phyloP scores from a whole-genome alignment of 2,329 filamentous ascomycete species.

The Paramyrothecium sp. region DNA sequence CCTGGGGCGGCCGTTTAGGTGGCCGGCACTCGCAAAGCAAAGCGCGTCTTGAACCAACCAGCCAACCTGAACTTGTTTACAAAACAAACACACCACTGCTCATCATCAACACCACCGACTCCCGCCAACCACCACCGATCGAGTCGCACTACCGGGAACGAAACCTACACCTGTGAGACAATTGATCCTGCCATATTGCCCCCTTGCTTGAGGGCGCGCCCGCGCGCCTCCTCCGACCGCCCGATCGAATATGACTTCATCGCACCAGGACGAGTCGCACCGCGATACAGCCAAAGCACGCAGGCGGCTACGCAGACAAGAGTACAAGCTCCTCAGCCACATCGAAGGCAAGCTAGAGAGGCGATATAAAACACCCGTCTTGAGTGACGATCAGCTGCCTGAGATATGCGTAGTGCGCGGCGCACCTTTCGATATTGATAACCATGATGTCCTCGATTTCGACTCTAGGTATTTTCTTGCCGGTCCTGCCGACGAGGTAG shows the following conservation, averaged over 20 bases:
- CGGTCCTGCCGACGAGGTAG: background rate
- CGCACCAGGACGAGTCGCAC: background rate
- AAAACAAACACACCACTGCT: no score
- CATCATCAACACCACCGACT: no score
- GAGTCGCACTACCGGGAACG: no score
- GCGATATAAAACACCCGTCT: background rate
- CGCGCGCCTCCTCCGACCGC: no score
- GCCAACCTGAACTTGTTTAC: no score
- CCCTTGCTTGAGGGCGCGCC: no score
- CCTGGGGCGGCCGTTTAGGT: no score
- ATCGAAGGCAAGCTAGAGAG: background rate
- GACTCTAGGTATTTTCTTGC: slow-evolving; percentile 10
- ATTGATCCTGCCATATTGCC: no score
- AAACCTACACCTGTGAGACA: no score
- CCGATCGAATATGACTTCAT: background rate
- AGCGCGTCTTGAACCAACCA: no score
- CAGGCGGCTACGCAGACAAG: background rate
- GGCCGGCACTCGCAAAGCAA: no score
- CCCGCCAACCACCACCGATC: no score
- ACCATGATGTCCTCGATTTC: slow-evolving; percentile 10
- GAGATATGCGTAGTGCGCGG: background rate
- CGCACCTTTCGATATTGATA: slow-evolving; percentile 10
- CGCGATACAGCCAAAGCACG: background rate
- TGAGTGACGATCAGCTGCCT: background rate
- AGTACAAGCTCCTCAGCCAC: background rate